Percentiles rank a stretch among this genome's conserved stretches.
phyloP scores from a whole-genome alignment of 1,284 basidiomycete species.

The Pulchroboletus neoregius region DNA sequence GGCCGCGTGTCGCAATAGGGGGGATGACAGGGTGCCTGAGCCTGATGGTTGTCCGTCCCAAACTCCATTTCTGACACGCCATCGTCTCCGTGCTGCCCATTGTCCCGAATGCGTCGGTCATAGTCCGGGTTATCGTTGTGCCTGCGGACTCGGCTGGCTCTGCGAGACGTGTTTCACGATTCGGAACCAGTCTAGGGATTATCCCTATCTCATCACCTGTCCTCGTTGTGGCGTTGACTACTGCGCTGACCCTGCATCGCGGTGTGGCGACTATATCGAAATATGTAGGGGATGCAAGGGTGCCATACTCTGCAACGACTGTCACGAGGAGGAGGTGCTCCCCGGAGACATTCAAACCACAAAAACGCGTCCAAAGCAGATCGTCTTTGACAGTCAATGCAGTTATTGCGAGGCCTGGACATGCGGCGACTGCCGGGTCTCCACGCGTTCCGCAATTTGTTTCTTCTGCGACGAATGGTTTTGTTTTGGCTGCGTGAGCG shows the following conservation, averaged over 20 bases:
- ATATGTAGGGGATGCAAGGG: slow-evolving; percentile 13
- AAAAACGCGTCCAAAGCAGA: background rate
- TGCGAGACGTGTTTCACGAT: slow-evolving; percentile 8
- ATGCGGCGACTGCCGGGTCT: slow-evolving; percentile 8
- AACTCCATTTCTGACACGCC: background rate
- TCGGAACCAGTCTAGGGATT: background rate
- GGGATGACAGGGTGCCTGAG: background rate
- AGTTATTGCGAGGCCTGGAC: background rate
- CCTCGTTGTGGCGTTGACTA: slow-evolving; percentile 14
- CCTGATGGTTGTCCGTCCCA: slow-evolving; percentile 13
- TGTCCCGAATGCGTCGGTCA: slow-evolving; percentile 10
- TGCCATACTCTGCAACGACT: slow-evolving; percentile 5
- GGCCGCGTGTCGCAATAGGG: slow-evolving; percentile 1
- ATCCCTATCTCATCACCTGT: slow-evolving; percentile 10
- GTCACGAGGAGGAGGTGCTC: slow-evolving; percentile 15
- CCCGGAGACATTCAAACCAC: background rate
- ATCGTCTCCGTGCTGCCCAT: background rate
- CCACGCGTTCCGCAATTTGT: background rate
- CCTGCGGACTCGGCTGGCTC: slow-evolving; percentile 7
- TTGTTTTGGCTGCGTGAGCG: slow-evolving; percentile 3
- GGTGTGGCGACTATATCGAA: background rate
- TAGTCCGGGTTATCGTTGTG: slow-evolving; percentile 7
- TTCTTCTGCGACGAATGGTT: slow-evolving; percentile 9
- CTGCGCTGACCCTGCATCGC: background rate
- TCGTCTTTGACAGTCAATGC: slow-evolving; percentile 6